phyloP scores from a whole-genome alignment of 2,329 filamentous ascomycete species.

The Penicillium sp. region DNA sequence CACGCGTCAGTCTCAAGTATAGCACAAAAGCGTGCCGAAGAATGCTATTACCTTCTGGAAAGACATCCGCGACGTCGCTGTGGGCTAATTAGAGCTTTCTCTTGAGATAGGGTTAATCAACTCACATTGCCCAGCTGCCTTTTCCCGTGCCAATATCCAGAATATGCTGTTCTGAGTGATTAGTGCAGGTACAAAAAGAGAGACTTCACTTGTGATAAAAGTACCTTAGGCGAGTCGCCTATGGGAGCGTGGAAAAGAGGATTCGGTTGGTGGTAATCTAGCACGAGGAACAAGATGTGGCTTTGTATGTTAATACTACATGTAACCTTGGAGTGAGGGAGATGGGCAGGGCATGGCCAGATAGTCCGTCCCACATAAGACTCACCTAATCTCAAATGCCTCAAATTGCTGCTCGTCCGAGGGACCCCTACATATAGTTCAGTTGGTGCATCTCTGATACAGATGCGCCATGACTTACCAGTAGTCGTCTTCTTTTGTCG shows the following conservation, averaged over 20 bases:
- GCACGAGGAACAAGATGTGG: conserved; percentile 16
- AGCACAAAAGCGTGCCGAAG: background rate
- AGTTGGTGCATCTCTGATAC: background rate
- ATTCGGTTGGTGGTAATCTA: conserved; percentile 14
- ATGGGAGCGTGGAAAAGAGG: conserved; percentile 15
- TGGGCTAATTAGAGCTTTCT: background rate
- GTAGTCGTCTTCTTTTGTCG: conserved; percentile 15
- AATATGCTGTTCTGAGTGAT: conserved; percentile 8
- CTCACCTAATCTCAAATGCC: conserved; percentile 15
- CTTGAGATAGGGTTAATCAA: background rate
- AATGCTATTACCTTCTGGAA: conserved; percentile 9
- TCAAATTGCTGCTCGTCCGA: conserved; percentile 19
- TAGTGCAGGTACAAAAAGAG: background rate
- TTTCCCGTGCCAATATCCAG: conserved; percentile 17
- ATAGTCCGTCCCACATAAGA: background rate
- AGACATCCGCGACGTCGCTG: conserved; percentile 15
- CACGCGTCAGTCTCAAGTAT: background rate
- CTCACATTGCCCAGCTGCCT: conserved; percentile 17
- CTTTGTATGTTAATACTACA: background rate
- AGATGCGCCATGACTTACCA: conserved; percentile 7
- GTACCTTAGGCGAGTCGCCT: conserved; percentile 11
- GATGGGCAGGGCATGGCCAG: background rate
- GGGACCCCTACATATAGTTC: conserved; percentile 9
- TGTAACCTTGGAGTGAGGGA: background rate
- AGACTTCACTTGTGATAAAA: background rate